phyloP scores from a whole-genome alignment of 768 basidiomycete genomes.

The Tulasnella sp. region DNA sequence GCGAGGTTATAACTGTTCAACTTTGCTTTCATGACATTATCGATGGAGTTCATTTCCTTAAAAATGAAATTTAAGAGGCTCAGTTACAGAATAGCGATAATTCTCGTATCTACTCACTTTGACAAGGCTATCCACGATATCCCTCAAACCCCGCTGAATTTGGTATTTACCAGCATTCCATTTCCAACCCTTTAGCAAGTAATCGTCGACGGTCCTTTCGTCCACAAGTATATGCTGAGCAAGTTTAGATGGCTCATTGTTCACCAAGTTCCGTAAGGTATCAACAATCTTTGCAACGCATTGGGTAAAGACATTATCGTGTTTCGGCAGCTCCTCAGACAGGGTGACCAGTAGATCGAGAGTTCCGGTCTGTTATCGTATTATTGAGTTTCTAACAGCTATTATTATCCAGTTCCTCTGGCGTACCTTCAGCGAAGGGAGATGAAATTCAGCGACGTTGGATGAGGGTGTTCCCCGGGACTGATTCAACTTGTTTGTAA shows the following conservation, averaged over 20 bases:
- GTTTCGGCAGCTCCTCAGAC: constrained; percentile 87
- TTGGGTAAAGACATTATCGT: constrained; percentile 73
- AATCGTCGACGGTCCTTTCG: constrained; percentile 64
- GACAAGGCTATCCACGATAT: constrained; percentile 72
- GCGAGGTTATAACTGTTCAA: constrained; percentile 83
- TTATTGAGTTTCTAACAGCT: background rate
- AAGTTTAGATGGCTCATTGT: constrained; percentile 70
- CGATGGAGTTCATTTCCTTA: constrained; percentile 89
- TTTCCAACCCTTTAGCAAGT: constrained; percentile 65
- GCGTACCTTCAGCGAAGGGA: constrained; percentile 83
- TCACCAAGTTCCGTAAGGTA: constrained; percentile 77
- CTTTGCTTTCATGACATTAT: constrained; percentile 87
- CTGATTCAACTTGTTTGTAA: constrained; percentile 47
- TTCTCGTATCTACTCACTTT: constrained; percentile 53
- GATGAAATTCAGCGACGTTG: constrained; percentile 49
- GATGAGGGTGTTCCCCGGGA: constrained; percentile 37
- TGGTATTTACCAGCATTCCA: constrained; percentile 94
- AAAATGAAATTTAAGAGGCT: constrained; percentile 13
- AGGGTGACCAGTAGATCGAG: constrained; percentile 77
- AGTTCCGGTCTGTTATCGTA: constrained; percentile 63
- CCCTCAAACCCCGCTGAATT: constrained; percentile 62
- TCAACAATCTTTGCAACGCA: constrained; percentile 89
- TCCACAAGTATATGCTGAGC: constrained; percentile 67
- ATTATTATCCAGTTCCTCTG: too few species aligned
- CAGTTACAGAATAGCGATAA: background rate